These are phyloP conservation scores for Calycina marina DNA, from an alignment of 2,329 filamentous ascomycete genomes.

Conservation along the genomic window DNA sequence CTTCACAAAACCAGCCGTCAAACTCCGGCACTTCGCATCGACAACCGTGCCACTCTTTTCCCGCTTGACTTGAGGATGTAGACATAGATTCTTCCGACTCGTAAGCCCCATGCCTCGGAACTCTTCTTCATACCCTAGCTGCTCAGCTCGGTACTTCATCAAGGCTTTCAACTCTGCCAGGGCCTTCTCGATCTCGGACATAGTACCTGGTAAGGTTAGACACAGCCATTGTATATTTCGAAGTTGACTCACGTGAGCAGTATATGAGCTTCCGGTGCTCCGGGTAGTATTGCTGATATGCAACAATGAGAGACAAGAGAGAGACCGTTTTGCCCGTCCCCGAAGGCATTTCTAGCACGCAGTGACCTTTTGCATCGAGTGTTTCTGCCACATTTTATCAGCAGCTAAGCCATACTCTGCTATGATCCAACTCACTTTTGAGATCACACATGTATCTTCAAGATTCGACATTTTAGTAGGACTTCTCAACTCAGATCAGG, in stretches of 20 bases:
- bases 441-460: slow-evolving; percentile 68
- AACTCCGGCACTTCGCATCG: slow-evolving; percentile 85
- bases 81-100: slow-evolving; percentile 91
- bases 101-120: slow-evolving; percentile 86
- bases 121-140: slow-evolving; percentile 83
- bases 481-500: not conserved
- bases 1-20: slow-evolving; percentile 93
- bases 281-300: slow-evolving; percentile 88
- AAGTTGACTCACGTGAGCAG: slow-evolving; percentile 56
- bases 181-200: slow-evolving; percentile 99
- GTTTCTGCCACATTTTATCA: slow-evolving; percentile 35
- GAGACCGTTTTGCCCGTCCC: slow-evolving; percentile 97
- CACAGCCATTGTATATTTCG: not conserved
- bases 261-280: slow-evolving; percentile 95
- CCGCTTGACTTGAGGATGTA: slow-evolving; percentile 88
- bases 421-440: slow-evolving; percentile 34
- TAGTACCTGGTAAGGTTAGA: slow-evolving; percentile 45
- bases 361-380: slow-evolving; percentile 86
- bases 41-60: slow-evolving; percentile 93
- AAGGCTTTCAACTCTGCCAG: slow-evolving; percentile 78
- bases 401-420: slow-evolving; percentile 2
- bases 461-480: not conserved
- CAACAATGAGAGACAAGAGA: slow-evolving; percentile 83
- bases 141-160: slow-evolving; percentile 86
- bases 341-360: slow-evolving; percentile 96